Evolutionary conservation across 371 early-diverging fungal genomes (phyloP), one percentile per base, ranked within the genome.

Genomic region (Fennellomyces sp.): DNA sequence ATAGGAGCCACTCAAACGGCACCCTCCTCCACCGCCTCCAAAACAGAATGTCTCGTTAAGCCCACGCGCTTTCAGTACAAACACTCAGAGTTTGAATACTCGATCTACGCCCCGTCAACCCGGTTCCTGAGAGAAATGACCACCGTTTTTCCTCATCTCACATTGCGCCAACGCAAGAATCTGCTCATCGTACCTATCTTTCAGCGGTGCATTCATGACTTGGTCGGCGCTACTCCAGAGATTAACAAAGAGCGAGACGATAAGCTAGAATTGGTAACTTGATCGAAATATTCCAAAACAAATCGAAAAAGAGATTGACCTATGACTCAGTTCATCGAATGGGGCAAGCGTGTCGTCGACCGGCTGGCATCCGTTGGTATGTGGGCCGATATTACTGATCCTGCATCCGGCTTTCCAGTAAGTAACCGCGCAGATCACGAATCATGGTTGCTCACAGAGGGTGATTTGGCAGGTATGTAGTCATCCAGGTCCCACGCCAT

Each of bases 381-480:
- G 81, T 96, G 94, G 94, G 91, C 91, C 0, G 97, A 96, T 76
- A 71, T 93, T 38, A 93, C 93, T 33, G 96, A 96, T 69, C 96
- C 97, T n/a, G 91, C 94, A 28, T 93, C 94, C 7, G 97, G 97
- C 2, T 91, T 85, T 74, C 92, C 96, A 1, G 85, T 91, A 76
- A 74, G 72, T 61, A n/a, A n/a, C n/a, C n/a, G n/a, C n/a, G n/a
- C n/a, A n/a, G n/a, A n/a, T n/a, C n/a, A n/a, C n/a, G n/a, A n/a
- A n/a, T n/a, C n/a, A n/a, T n/a, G n/a, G n/a, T n/a, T n/a, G n/a
- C n/a, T n/a, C n/a, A n/a, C n/a, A n/a, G n/a, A n/a, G n/a, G n/a
- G 48, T 58, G 0, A 38, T 56, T 36, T 35, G 45, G 27, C 39
- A 85, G 87, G 69, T 80, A 19, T 79, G 70, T 61, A 75, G 84